Evolutionary conservation across 1,284 basidiomycete species (phyloP).

Genomic region (Lentinula novae-zelandiae): DNA sequence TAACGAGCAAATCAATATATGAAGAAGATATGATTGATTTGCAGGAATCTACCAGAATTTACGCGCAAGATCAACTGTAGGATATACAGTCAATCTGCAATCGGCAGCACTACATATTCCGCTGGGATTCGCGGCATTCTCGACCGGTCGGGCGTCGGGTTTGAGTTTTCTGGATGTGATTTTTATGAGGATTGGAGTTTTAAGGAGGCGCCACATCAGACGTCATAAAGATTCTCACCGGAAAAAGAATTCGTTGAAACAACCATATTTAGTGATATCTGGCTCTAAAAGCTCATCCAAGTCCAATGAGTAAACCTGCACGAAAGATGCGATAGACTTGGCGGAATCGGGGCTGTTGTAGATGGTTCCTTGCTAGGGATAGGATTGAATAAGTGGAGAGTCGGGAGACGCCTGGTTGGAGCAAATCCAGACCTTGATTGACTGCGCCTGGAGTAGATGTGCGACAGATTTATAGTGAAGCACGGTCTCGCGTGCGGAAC

Average conservation of each 20-base stretch:
- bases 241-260: conserved; percentile 84
- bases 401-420: neutral
- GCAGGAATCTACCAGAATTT: conserved; percentile 54
- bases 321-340: conserved; percentile 67
- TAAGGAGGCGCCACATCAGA: neutral
- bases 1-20: neutral
- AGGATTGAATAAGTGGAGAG: neutral
- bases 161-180: conserved; percentile 48
- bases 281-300: conserved; percentile 63
- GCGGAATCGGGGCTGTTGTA: conserved; percentile 54
- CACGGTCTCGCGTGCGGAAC: conserved; percentile 47
- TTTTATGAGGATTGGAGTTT: neutral
- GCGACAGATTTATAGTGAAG: conserved; percentile 56
- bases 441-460: conserved; percentile 61
- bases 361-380: conserved; percentile 46
- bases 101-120: conserved; percentile 71
- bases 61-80: conserved; percentile 55
- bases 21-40: neutral
- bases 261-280: conserved; percentile 58
- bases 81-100: conserved; percentile 70
- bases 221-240: conserved; percentile 26
- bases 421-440: conserved; percentile 45
- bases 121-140: conserved; percentile 49
- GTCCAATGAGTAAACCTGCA: conserved; percentile 67
- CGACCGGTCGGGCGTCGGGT: conserved; percentile 62